These are phyloP conservation scores for Solanum hybrid DNA, from an alignment of 305 asterid species.

Conservation along the genomic window DNA sequence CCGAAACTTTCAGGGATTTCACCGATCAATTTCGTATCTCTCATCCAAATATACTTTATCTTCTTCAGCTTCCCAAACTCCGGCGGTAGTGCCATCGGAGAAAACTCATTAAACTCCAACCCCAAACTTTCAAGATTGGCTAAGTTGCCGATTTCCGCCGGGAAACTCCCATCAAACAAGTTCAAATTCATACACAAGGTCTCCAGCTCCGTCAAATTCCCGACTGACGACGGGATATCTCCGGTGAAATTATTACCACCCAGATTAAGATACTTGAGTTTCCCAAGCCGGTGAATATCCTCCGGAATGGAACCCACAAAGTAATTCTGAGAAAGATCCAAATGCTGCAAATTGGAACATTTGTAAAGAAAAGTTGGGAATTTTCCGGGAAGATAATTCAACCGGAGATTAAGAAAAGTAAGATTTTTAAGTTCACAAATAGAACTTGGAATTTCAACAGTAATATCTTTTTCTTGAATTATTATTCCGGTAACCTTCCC, in stretches of 20 bases:
- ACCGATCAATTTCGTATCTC: slow-evolving; percentile 30
- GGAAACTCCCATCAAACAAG: slow-evolving; percentile 55
- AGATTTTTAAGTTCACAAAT: slow-evolving; percentile 45
- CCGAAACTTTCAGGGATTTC: slow-evolving; percentile 38
- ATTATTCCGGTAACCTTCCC: slow-evolving; percentile 37
- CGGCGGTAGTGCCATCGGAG: slow-evolving; percentile 44
- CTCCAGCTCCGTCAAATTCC: slow-evolving; percentile 37
- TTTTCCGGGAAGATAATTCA: slow-evolving; percentile 31
- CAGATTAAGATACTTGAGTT: slow-evolving; percentile 43
- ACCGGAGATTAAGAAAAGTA: slow-evolving; percentile 32
- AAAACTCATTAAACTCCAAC: slow-evolving; percentile 49
- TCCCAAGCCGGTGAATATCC: slow-evolving; percentile 34
- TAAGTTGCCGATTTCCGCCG: slow-evolving; percentile 52
- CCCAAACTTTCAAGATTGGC: slow-evolving; percentile 43
- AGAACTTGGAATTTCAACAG: slow-evolving; percentile 32
- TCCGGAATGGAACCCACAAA: slow-evolving; percentile 52
- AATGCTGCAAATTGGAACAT: slow-evolving; percentile 39
- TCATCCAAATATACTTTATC: slow-evolving; percentile 40
- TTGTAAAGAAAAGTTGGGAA: slow-evolving; percentile 43
- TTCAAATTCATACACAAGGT: slow-evolving; percentile 30
- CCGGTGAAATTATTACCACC: slow-evolving; percentile 69
- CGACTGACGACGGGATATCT: slow-evolving; percentile 54
- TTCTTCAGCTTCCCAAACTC: slow-evolving; percentile 52
- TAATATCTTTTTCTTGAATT: slow-evolving; percentile 15
- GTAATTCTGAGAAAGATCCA: slow-evolving; percentile 57